These are phyloP conservation scores for Barnettozyma californica DNA, from an alignment of 805 yeast species.

Conservation along the genomic window DNA sequence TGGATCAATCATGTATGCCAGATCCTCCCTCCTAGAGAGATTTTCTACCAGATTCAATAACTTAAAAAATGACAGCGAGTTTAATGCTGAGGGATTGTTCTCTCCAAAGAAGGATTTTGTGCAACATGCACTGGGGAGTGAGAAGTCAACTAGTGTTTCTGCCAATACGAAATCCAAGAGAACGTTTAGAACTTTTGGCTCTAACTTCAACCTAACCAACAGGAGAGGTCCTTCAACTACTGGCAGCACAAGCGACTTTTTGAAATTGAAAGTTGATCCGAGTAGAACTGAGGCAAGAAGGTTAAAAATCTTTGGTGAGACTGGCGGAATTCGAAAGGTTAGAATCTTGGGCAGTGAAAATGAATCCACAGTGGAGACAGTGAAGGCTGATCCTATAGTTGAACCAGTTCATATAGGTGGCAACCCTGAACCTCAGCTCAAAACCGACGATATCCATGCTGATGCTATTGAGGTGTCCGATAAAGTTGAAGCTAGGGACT, in stretches of 20 bases:
- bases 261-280: conserved; percentile 36
- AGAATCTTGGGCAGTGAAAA: conserved; percentile 23
- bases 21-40: conserved; percentile 29
- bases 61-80: conserved; percentile 19
- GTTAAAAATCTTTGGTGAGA: conserved; percentile 29
- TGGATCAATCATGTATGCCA: conserved; percentile 15
- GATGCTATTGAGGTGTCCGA: not conserved
- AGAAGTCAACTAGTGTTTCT: conserved; percentile 9
- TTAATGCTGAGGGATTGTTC: conserved; percentile 32
- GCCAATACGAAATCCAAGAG: not conserved
- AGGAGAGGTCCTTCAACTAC: conserved; percentile 6
- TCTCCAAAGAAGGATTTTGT: conserved; percentile 28
- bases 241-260: conserved; percentile 10
- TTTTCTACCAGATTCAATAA: conserved; percentile 31
- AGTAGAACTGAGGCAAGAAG: conserved; percentile 39
- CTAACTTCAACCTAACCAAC: not conserved
- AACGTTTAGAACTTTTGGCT: conserved; percentile 7
- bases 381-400: conserved; percentile 1
- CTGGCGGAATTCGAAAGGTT: conserved; percentile 24
- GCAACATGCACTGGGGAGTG: conserved; percentile 15
- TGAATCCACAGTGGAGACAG: conserved; percentile 1
- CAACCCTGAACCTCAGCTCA: not conserved
- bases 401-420: not conserved
- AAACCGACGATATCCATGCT: not conserved
- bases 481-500: conserved; percentile 5